These are phyloP conservation scores for Plasmopara muralis DNA, from an alignment of 352 stramenopile species.

Conservation along the genomic window DNA sequence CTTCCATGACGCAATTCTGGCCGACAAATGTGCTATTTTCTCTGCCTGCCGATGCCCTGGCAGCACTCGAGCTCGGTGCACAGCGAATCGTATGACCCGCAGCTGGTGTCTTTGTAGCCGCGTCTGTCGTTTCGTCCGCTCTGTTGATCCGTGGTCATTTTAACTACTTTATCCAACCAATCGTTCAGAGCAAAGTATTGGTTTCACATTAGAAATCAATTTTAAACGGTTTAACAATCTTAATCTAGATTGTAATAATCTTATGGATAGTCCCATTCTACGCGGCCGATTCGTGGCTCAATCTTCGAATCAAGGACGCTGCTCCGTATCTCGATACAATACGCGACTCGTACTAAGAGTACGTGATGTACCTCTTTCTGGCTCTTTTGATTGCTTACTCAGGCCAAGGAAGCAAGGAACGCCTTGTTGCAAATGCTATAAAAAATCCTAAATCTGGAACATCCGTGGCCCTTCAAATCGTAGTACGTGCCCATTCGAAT, in stretches of 20 bases:
- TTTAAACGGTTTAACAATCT: no score
- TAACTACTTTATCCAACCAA: constrained; percentile 88
- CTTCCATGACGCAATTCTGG: constrained; percentile 16
- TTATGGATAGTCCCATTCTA: constrained; percentile 99
- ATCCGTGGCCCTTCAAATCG: constrained; percentile 68
- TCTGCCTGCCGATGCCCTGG: constrained; percentile 17
- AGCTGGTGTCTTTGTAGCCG: constrained; percentile 86
- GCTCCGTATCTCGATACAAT: constrained; percentile 91
- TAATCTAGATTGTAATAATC: constrained; percentile 91
- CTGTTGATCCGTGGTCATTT: constrained; percentile 90
- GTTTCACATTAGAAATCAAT: no score
- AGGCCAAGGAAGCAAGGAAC: constrained; percentile 86
- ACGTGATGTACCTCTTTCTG: constrained; percentile 97
- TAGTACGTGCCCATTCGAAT: constrained; percentile 68
- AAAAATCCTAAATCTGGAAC: constrained; percentile 50
- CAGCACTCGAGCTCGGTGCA: constrained; percentile 41
- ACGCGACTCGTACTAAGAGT: constrained; percentile 97
- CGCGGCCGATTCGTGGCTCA: constrained; percentile 94
- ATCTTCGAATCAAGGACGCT: constrained; percentile 90
- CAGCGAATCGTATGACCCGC: constrained; percentile 76
- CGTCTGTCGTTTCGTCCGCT: constrained; percentile 83
- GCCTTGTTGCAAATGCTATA: constrained; percentile 49
- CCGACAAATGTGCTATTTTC: constrained; percentile 11
- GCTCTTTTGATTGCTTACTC: constrained; percentile 95
- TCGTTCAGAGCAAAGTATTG: constrained; percentile 91